Percentiles rank a stretch among this genome's conserved stretches.
Evolutionary conservation across 2,329 filamentous ascomycete species (phyloP).

Genomic region (Xylaria sp.): DNA sequence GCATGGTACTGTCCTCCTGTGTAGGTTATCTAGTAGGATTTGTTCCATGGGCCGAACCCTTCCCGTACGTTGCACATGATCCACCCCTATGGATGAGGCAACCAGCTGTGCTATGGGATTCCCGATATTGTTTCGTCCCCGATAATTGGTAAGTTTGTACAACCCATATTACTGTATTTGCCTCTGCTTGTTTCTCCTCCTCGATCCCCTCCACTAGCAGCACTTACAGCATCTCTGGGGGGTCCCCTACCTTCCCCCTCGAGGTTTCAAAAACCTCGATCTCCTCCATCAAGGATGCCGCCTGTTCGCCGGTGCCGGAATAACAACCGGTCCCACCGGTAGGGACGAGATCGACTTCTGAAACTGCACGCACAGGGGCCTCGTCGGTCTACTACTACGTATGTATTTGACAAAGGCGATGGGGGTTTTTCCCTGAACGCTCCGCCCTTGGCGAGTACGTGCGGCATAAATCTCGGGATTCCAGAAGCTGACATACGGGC

Average conservation of each 20-base stretch:
- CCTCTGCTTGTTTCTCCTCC: not conserved
- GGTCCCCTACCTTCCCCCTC: not conserved
- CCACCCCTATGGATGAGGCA: constrained; percentile 14
- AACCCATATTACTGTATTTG: constrained; percentile 12
- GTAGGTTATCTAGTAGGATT: too few relatives aligned
- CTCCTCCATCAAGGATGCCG: constrained; percentile 23
- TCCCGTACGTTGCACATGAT: constrained; percentile 19
- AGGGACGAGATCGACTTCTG: constrained; percentile 35
- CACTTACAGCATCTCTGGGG: not conserved
- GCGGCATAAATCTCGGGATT: constrained; percentile 32
- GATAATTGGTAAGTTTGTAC: not conserved
- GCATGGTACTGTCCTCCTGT: too few relatives aligned
- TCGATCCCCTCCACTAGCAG: not conserved
- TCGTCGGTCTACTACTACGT: constrained; percentile 14
- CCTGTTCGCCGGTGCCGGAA: constrained; percentile 25
- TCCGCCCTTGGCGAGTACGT: constrained; percentile 27
- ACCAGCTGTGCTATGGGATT: constrained; percentile 9
- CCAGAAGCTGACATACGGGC: constrained; percentile 29
- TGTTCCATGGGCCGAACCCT: constrained; percentile 24
- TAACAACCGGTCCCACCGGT: constrained; percentile 31
- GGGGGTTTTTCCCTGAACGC: constrained; percentile 15
- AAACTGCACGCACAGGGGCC: constrained; percentile 29
- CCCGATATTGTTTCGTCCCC: constrained; percentile 12
- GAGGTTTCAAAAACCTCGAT: constrained; percentile 6
- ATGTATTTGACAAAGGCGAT: constrained; percentile 11